Percentiles rank a stretch among this genome's conserved stretches.
Conservation (phyloP, 2,329 filamentous ascomycete species). For the Neophaeococcomyces aloes region DNA sequence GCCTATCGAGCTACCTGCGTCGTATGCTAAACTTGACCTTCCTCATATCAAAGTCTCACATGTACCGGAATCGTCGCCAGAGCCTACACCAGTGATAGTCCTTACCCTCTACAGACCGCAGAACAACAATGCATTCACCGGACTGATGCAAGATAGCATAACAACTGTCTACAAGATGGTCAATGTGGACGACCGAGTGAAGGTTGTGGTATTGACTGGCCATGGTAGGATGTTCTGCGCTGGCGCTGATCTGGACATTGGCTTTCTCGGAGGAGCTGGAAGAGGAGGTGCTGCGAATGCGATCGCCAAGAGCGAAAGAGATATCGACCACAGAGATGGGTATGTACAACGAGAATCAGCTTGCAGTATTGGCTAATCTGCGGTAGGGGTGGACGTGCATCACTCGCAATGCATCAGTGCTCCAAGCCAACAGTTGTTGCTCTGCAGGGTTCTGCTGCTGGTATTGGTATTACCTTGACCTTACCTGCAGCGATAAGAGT, state of each 20-base stretch:
- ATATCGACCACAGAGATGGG: conserved; percentile 22
- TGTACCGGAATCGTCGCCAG: conserved; percentile 36
- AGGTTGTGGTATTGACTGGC: conserved; percentile 45
- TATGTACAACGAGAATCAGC: conserved; percentile 7
- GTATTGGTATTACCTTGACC: conserved; percentile 53
- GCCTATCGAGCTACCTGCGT: conserved; percentile 23
- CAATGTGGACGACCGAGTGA: conserved; percentile 45
- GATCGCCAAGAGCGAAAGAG: conserved; percentile 18
- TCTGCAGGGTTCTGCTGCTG: conserved; percentile 50
- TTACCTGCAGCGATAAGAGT: conserved; percentile 45
- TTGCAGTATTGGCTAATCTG: not conserved
- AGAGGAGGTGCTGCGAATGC: conserved; percentile 9
- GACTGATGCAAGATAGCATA: conserved; percentile 52
- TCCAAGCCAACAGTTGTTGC: conserved; percentile 50
- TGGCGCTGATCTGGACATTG: conserved; percentile 47
- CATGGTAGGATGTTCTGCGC: conserved; percentile 47
- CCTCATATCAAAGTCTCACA: conserved; percentile 30
- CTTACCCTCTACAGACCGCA: conserved; percentile 54
- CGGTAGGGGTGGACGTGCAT: conserved; percentile 41
- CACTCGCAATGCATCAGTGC: conserved; percentile 48
- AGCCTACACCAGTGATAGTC: conserved; percentile 52
- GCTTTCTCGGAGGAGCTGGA: conserved; percentile 18
- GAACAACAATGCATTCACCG: conserved; percentile 60
- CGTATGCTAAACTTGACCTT: conserved; percentile 26
- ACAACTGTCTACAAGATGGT: conserved; percentile 43